These are phyloP conservation scores for Fusarium oxysporum DNA, from an alignment of 2,329 filamentous ascomycete genomes.

Conservation along the genomic window DNA sequence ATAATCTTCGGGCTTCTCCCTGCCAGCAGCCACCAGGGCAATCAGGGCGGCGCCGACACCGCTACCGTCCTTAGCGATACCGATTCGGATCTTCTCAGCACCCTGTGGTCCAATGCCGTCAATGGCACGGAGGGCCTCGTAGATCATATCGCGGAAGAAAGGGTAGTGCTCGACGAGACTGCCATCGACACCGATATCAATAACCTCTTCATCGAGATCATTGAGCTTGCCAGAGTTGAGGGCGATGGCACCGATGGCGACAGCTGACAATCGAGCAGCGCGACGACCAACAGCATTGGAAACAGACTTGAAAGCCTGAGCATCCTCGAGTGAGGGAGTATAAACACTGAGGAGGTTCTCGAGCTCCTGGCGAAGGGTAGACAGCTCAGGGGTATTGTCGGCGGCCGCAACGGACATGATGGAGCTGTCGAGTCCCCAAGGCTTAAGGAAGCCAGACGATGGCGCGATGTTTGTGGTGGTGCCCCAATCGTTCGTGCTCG, in stretches of 20 bases:
- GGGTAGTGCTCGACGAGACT: constrained; percentile 97
- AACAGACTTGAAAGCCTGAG: constrained; percentile 86
- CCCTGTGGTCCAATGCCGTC: constrained; percentile 81
- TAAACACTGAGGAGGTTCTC: constrained; percentile 81
- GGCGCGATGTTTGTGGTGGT: constrained; percentile 77
- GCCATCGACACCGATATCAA: constrained; percentile 94
- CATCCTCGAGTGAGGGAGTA: constrained; percentile 83
- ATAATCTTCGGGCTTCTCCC: constrained; percentile 64
- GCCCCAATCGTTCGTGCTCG: constrained; percentile 74
- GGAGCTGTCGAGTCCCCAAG: constrained; percentile 92
- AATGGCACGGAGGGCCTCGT: constrained; percentile 82
- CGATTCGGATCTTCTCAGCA: constrained; percentile 89
- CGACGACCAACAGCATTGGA: constrained; percentile 87
- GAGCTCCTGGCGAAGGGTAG: constrained; percentile 80
- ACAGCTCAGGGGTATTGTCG: constrained; percentile 79
- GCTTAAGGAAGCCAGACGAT: constrained; percentile 75
- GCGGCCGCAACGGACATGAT: constrained; percentile 89
- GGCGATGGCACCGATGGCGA: constrained; percentile 87
- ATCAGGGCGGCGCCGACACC: constrained; percentile 88
- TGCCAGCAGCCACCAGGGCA: constrained; percentile 84
- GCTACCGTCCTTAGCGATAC: constrained; percentile 95
- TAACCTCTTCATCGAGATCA: constrained; percentile 73
- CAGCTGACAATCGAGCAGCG: constrained; percentile 86
- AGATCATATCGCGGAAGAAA: constrained; percentile 87
- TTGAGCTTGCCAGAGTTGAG: constrained; percentile 81